Conservation (phyloP, 164 flowering plant species). For the Nelumbo lutea region DNA sequence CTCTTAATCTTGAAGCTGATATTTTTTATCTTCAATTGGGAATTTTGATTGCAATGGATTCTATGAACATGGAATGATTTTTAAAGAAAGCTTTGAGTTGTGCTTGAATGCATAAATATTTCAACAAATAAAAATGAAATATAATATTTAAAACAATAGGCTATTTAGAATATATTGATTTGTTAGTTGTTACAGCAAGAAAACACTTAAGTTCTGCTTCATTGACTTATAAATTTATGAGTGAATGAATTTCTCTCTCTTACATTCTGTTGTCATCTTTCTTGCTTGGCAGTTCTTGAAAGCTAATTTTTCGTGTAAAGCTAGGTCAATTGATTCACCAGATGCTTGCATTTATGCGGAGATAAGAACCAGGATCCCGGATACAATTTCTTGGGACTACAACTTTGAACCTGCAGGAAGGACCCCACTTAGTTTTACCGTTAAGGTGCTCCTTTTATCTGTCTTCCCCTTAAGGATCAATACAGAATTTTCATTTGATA, state of each 20-base stretch:
- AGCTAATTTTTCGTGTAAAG: constrained; percentile 2
- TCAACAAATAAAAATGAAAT: no score
- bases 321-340: constrained; percentile 72
- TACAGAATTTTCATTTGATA: neutral
- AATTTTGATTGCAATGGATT: no score
- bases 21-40: no score
- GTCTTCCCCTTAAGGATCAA: neutral
- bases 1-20: no score
- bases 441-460: constrained; percentile 46
- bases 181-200: no score
- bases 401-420: constrained; percentile 89
- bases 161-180: neutral
- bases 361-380: constrained; percentile 87
- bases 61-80: no score
- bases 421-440: constrained; percentile 75
- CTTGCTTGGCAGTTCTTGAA: constrained; percentile 1
- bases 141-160: no score
- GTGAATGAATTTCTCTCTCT: neutral
- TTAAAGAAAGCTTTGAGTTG: no score
- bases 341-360: constrained; percentile 88
- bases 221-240: constrained; percentile 1
- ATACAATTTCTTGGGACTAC: constrained; percentile 90
- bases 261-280: constrained; percentile 4
- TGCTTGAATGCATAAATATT: no score
- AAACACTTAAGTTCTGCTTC: no score